Percentiles rank a stretch among this genome's conserved stretches.
phyloP scores from a whole-genome alignment of 2,329 filamentous ascomycete genomes.

The Fusarium drepaniforme region DNA sequence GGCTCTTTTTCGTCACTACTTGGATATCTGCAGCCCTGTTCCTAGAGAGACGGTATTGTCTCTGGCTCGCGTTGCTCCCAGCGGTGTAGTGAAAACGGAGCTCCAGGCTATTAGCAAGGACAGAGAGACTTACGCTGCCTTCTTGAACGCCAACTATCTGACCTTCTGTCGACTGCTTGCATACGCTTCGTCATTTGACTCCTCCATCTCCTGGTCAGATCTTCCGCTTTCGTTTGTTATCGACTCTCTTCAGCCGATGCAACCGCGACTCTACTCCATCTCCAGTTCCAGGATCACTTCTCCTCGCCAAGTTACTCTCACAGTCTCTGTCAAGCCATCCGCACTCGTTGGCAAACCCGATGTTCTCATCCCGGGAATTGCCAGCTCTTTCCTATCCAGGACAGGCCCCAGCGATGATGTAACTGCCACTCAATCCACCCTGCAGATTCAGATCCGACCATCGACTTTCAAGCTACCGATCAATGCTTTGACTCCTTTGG shows the following conservation, averaged over 20 bases:
- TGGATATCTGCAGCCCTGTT: not conserved
- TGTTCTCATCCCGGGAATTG: conserved; percentile 9
- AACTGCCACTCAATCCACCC: not conserved
- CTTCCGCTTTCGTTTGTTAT: not conserved
- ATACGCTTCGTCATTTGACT: not conserved
- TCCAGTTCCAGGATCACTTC: not conserved
- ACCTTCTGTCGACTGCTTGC: not conserved
- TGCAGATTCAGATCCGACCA: not conserved
- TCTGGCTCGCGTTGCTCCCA: not conserved
- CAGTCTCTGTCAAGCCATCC: conserved; percentile 18
- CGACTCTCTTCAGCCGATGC: not conserved
- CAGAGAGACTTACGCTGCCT: not conserved
- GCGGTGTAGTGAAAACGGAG: not conserved
- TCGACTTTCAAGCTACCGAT: not conserved
- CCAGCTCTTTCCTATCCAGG: conserved; percentile 5
- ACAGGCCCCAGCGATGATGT: not conserved
- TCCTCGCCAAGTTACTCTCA: not conserved
- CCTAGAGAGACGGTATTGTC: not conserved
- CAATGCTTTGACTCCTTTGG: not conserved
- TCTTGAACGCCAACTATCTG: not conserved
- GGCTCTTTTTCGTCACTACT: not conserved
- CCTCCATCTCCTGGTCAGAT: not conserved
- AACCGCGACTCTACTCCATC: not conserved
- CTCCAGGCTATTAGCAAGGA: not conserved
- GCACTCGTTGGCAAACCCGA: not conserved